phyloP scores from a whole-genome alignment of 805 yeast species.

The Dipodascus albidus region DNA sequence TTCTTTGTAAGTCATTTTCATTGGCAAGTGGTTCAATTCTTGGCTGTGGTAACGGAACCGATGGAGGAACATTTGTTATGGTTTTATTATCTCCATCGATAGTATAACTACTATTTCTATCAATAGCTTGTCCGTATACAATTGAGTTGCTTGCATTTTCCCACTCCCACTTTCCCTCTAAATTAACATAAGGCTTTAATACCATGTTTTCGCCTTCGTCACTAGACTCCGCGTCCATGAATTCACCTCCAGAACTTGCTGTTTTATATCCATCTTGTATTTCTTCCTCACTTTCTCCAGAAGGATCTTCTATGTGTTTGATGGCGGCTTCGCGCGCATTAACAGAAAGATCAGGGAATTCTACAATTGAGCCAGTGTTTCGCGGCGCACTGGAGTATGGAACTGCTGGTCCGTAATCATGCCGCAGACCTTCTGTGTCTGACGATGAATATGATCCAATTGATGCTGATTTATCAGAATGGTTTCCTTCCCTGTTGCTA shows the following conservation, averaged over 20 bases:
- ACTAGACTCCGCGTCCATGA: slow-evolving; percentile 12
- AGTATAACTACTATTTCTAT: neutral
- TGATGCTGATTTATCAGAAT: neutral
- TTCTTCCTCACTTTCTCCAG: slow-evolving; percentile 3
- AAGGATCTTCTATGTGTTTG: neutral
- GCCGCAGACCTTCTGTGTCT: neutral
- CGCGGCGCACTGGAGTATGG: neutral
- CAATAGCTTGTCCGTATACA: neutral
- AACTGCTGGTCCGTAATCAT: neutral
- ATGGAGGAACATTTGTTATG: neutral
- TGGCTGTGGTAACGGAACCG: neutral
- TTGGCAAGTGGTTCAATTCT: neutral
- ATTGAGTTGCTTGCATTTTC: neutral
- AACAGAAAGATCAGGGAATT: neutral
- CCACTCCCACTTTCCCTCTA: slow-evolving; percentile 26
- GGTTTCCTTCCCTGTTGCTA: neutral
- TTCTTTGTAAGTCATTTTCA: neutral
- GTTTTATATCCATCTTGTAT: slow-evolving; percentile 23
- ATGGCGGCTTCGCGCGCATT: neutral
- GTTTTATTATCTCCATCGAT: neutral
- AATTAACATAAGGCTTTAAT: slow-evolving; percentile 22
- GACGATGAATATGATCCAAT: neutral
- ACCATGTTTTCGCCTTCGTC: slow-evolving; percentile 16
- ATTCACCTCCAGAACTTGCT: slow-evolving; percentile 22
- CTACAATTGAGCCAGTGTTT: neutral